These are phyloP conservation scores for Paramarasmius palmivorus DNA, from an alignment of 1,284 basidiomycete species.

Conservation along the genomic window DNA sequence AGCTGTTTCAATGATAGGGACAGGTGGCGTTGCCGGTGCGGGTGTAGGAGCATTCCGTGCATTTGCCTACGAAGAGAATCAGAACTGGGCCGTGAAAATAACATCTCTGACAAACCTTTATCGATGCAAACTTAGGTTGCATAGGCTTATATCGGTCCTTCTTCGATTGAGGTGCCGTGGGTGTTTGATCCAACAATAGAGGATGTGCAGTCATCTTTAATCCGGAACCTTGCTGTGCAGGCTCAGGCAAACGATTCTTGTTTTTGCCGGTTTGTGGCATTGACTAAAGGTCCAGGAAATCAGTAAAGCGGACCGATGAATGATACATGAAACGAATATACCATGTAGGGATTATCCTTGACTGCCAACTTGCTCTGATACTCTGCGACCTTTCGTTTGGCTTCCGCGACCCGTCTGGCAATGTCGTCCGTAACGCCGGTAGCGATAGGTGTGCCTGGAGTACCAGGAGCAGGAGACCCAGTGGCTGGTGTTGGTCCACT, in stretches of 20 bases:
- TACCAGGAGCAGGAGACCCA: conserved; percentile 28
- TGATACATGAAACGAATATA: conserved; percentile 32
- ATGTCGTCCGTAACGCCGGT: conserved; percentile 58
- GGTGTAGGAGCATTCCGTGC: conserved; percentile 69
- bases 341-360: conserved; percentile 85
- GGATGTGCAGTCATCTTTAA: conserved; percentile 90
- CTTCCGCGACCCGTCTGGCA: conserved; percentile 72
- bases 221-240: conserved; percentile 76
- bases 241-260: conserved; percentile 52
- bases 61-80: conserved; percentile 55
- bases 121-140: conserved; percentile 95
- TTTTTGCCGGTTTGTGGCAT: conserved; percentile 56
- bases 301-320: conserved; percentile 5
- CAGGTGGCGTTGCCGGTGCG: conserved; percentile 56
- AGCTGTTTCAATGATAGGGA: conserved; percentile 42
- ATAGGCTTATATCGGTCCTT: conserved; percentile 94
- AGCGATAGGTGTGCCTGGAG: conserved; percentile 37
- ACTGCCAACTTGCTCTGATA: conserved; percentile 72
- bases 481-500: conserved; percentile 37
- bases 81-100: conserved; percentile 8
- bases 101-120: conserved; percentile 56
- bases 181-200: conserved; percentile 70
- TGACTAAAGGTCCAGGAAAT: conserved; percentile 34
- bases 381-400: conserved; percentile 76
- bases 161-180: conserved; percentile 66